Conservation (phyloP, 495 filamentous ascomycete species). For the Baudoinia panamericana region DNA sequence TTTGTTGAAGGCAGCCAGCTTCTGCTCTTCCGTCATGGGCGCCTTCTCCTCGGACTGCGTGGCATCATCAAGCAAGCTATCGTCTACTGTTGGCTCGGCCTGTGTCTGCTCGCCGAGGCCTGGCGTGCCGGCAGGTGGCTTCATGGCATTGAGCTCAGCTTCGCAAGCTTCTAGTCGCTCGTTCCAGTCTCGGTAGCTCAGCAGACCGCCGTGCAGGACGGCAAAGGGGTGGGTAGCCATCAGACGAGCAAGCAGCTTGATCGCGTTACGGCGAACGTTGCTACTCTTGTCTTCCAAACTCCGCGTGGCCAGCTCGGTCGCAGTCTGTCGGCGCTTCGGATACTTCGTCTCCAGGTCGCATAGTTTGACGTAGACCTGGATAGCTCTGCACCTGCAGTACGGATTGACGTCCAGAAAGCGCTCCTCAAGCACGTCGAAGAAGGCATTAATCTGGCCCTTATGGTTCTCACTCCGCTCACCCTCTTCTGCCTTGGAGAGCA, state of each 20-base stretch:
- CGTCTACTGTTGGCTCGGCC: constrained; percentile 51
- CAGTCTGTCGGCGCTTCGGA: constrained; percentile 76
- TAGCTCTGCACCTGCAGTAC: constrained; percentile 81
- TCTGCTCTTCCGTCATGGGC: constrained; percentile 46
- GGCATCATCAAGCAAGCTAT: constrained; percentile 72
- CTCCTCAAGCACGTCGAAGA: constrained; percentile 93
- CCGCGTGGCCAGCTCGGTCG: constrained; percentile 68
- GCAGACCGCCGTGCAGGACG: constrained; percentile 76
- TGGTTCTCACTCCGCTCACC: constrained; percentile 71
- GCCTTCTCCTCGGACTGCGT: constrained; percentile 55
- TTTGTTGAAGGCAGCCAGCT: constrained; percentile 46
- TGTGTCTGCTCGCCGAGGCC: constrained; percentile 53
- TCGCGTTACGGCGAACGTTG: constrained; percentile 87
- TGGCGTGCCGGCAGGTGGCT: constrained; percentile 64
- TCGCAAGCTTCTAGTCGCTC: constrained; percentile 66
- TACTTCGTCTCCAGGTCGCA: constrained; percentile 91
- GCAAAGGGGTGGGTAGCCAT: constrained; percentile 90
- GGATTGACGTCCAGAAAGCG: constrained; percentile 94
- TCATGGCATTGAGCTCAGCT: constrained; percentile 63
- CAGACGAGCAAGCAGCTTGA: constrained; percentile 76
- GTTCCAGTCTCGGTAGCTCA: constrained; percentile 74
- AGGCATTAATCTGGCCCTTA: constrained; percentile 87
- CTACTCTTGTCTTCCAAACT: constrained; percentile 97
- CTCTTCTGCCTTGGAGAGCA: constrained; percentile 72
- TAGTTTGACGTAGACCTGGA: constrained; percentile 85